Conservation (phyloP, 83 land plant genomes). For the Thuja plicata region DNA sequence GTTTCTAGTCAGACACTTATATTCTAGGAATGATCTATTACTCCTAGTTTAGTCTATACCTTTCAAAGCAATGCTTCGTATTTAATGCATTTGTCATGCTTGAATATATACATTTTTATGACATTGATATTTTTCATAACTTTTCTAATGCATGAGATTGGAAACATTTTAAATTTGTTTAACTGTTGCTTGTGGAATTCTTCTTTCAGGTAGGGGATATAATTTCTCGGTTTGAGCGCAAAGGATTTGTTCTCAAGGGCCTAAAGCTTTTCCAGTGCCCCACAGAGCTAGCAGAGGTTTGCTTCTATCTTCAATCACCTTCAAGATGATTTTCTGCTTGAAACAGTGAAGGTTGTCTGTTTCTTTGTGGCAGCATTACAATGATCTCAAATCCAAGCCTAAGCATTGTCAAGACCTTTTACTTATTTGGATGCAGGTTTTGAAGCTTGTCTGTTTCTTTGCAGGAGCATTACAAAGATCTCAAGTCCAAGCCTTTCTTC, state of each 20-base stretch:
- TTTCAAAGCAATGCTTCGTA: background rate
- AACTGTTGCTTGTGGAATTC: background rate
- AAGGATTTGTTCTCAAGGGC: slow-evolving; percentile 86
- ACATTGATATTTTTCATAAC: background rate
- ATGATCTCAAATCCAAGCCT: slow-evolving; percentile 59
- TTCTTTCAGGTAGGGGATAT: slow-evolving; percentile 87
- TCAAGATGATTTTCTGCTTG: background rate
- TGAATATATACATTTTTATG: background rate
- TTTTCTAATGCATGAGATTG: background rate
- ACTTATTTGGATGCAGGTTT: background rate
- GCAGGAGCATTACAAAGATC: slow-evolving; percentile 90
- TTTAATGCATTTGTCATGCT: background rate
- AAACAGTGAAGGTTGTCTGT: background rate
- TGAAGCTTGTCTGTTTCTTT: slow-evolving; percentile 7
- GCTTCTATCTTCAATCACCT: slow-evolving; percentile 3
- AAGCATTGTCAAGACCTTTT: slow-evolving; percentile 9
- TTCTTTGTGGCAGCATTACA: slow-evolving; percentile 69
- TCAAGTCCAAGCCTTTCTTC: slow-evolving; percentile 68
- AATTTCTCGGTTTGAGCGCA: slow-evolving; percentile 94
- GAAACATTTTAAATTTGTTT: background rate
- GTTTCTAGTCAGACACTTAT: background rate
- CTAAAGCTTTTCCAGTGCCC: slow-evolving; percentile 94
- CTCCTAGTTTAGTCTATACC: background rate
- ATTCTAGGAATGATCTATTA: background rate
- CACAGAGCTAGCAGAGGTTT: slow-evolving; percentile 83